Percentiles rank a stretch among this genome's conserved stretches.
Evolutionary conservation across 352 stramenopile species (phyloP).

Genomic region (Globisporangium viniferum): DNA sequence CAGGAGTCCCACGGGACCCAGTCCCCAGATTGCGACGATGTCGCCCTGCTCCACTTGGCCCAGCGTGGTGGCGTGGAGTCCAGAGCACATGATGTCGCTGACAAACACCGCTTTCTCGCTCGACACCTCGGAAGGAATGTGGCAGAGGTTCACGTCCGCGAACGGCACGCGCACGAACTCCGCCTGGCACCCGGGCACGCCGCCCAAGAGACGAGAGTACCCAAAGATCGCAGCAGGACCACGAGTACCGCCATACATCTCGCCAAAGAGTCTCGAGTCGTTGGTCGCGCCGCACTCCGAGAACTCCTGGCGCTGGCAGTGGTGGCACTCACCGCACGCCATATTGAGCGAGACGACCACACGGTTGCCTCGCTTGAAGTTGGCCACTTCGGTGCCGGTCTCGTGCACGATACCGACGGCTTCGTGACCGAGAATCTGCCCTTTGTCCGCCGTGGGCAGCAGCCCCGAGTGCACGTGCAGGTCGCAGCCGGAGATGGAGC

Average conservation of each 20-base stretch:
- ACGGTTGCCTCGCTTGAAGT: conserved; percentile 32
- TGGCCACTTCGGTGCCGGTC: conserved; percentile 28
- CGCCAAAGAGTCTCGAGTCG: conserved; percentile 32
- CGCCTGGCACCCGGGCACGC: conserved; percentile 44
- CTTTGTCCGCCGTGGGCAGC: conserved; percentile 32
- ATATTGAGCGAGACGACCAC: conserved; percentile 42
- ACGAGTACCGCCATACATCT: conserved; percentile 33
- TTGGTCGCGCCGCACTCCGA: conserved; percentile 41
- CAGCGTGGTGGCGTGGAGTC: conserved; percentile 32
- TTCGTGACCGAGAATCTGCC: conserved; percentile 45
- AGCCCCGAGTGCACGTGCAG: conserved; percentile 34
- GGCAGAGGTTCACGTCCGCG: conserved; percentile 36
- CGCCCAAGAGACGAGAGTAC: conserved; percentile 29
- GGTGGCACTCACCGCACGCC: conserved; percentile 37
- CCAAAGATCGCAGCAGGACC: conserved; percentile 37
- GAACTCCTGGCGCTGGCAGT: conserved; percentile 34
- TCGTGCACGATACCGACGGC: conserved; percentile 33
- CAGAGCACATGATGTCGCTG: conserved; percentile 35
- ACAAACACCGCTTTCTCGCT: conserved; percentile 42
- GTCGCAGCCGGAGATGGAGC: conserved; percentile 38
- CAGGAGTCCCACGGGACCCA: conserved; percentile 34
- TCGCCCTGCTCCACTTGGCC: conserved; percentile 33
- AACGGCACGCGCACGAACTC: conserved; percentile 54
- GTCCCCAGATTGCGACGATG: conserved; percentile 34
- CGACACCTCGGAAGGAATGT: conserved; percentile 23